phyloP scores from a whole-genome alignment of 1,139 yeast genomes.

The Debaryomyces subglobosus region DNA sequence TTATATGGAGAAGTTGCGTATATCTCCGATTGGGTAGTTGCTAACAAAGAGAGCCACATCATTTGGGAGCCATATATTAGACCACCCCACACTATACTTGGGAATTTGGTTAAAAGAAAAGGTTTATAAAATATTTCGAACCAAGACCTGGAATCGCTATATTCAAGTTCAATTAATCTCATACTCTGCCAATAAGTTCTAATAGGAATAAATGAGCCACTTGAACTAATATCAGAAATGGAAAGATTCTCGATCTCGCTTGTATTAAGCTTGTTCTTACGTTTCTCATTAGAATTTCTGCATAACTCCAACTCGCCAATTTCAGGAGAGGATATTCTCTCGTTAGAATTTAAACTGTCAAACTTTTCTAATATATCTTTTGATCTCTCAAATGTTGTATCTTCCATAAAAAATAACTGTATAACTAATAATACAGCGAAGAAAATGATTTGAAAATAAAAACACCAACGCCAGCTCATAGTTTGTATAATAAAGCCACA shows the following conservation, averaged over 20 bases:
- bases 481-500: constrained; percentile 45
- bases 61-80: constrained; percentile 64
- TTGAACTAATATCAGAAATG: too few relatives aligned
- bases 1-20: constrained; percentile 40
- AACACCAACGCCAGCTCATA: constrained; percentile 52
- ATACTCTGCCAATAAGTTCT: constrained; percentile 40
- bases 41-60: constrained; percentile 53
- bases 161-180: constrained; percentile 38
- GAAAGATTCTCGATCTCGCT: too few relatives aligned
- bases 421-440: constrained; percentile 47
- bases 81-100: constrained; percentile 65
- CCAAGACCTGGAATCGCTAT: constrained; percentile 45
- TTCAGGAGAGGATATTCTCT: too few relatives aligned
- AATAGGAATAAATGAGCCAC: constrained; percentile 21
- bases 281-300: too few relatives aligned
- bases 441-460: constrained; percentile 48
- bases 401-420: constrained; percentile 48
- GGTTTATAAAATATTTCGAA: constrained; percentile 43
- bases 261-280: too few relatives aligned
- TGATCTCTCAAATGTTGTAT: constrained; percentile 35
- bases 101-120: constrained; percentile 49
- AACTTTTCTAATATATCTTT: background rate
- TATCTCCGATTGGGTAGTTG: constrained; percentile 48
- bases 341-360: too few relatives aligned
- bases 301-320: too few relatives aligned